These are phyloP conservation scores for Fragaria nilgerrensis DNA, from an alignment of 306 rosid species.

Conservation along the genomic window DNA sequence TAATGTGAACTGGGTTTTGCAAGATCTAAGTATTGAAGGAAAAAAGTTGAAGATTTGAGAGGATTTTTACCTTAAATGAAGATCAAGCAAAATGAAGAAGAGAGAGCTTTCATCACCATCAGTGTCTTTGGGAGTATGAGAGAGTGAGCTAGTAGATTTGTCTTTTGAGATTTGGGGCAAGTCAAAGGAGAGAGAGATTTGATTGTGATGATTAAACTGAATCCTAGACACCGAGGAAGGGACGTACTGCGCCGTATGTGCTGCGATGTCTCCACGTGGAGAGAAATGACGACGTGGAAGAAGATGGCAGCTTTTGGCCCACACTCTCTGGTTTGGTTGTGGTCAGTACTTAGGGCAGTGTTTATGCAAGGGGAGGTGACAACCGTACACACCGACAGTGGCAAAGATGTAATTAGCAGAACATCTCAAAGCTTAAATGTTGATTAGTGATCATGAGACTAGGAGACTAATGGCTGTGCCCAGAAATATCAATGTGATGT, in stretches of 20 bases:
- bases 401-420: slow-evolving; percentile 16
- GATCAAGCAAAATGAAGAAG: slow-evolving; percentile 22
- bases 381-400: slow-evolving; percentile 36
- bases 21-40: slow-evolving; percentile 28
- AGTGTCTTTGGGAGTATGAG: slow-evolving; percentile 7
- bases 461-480: not conserved
- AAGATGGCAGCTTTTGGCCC: slow-evolving; percentile 11
- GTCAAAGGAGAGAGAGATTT: slow-evolving; percentile 1
- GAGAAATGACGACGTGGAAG: slow-evolving; percentile 9
- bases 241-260: not conserved
- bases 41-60: not conserved
- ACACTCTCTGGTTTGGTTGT: not conserved
- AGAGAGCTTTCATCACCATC: not conserved
- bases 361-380: not conserved
- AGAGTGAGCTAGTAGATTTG: slow-evolving; percentile 9
- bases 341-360: not conserved
- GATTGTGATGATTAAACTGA: slow-evolving; percentile 4
- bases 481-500: not conserved
- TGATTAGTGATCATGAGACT: not conserved
- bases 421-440: not conserved
- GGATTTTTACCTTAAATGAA: slow-evolving; percentile 16
- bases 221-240: not conserved
- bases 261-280: slow-evolving; percentile 41
- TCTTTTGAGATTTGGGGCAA: not conserved
- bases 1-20: slow-evolving; percentile 23